A percentile compares a stretch with the other conserved stretches of the same genome.
These are phyloP conservation scores for Podospora sp. DNA, from an alignment of 495 filamentous ascomycete genomes.

Conservation along the genomic window DNA sequence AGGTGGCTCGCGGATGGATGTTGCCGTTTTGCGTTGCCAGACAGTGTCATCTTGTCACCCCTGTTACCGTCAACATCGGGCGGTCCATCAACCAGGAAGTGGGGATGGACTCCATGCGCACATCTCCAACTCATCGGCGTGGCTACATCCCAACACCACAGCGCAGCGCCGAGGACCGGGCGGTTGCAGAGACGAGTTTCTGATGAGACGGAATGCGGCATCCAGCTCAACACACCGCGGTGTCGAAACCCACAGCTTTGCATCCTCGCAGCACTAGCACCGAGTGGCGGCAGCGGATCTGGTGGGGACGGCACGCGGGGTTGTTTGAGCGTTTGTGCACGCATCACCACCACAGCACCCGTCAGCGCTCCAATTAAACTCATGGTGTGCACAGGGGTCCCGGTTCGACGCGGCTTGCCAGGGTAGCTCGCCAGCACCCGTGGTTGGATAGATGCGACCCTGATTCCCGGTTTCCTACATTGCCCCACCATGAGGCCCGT, in stretches of 20 bases:
- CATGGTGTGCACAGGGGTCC: constrained; percentile 28
- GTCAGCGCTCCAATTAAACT: constrained; percentile 12
- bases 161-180: constrained; percentile 5
- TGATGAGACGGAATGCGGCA: constrained; percentile 4
- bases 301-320: constrained; percentile 14
- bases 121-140: constrained; percentile 11
- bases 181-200: constrained; percentile 7
- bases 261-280: constrained; percentile 13
- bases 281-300: constrained; percentile 11
- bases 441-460: constrained; percentile 40
- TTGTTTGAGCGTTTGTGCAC: constrained; percentile 17
- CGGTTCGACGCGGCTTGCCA: constrained; percentile 28
- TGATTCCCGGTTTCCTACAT: constrained; percentile 40
- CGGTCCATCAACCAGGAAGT: constrained; percentile 15
- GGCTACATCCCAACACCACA: constrained; percentile 6
- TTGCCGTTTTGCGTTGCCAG: background rate
- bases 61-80: background rate
- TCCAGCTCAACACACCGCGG: background rate
- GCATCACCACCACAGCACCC: constrained; percentile 7
- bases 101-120: constrained; percentile 16
- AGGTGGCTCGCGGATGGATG: background rate
- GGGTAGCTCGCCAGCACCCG: constrained; percentile 36
- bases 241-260: background rate
- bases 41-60: constrained; percentile 3
- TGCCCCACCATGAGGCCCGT: constrained; percentile 28